Evolutionary conservation across 2,329 filamentous ascomycete species (phyloP).

Genomic region (Ceratocystiopsis sp.): DNA sequence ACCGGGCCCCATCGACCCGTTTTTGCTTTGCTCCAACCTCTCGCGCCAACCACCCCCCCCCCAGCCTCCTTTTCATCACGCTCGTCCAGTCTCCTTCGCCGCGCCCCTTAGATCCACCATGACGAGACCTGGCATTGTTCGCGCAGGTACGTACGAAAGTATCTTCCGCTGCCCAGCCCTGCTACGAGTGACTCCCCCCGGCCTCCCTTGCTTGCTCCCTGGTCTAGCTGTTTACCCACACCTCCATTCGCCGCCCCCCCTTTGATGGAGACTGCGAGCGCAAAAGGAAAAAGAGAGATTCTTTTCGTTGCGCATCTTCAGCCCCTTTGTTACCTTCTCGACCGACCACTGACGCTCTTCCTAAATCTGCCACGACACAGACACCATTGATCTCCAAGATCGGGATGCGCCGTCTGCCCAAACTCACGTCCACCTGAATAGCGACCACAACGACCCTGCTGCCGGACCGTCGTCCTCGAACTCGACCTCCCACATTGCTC

Average conservation of each 20-base stretch:
- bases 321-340: slow-evolving; percentile 8
- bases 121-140: slow-evolving; percentile 42
- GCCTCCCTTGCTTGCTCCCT: slow-evolving; percentile 2
- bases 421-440: slow-evolving; percentile 47
- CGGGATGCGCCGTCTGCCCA: slow-evolving; percentile 67
- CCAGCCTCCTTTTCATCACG: neutral
- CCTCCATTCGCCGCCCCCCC: slow-evolving; percentile 3
- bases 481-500: slow-evolving; percentile 30
- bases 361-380: slow-evolving; percentile 26
- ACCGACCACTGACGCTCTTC: neutral
- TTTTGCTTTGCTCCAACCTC: slow-evolving; percentile 1
- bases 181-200: slow-evolving; percentile 3
- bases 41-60: slow-evolving; percentile 1
- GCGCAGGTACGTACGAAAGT: slow-evolving; percentile 33
- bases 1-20: no score
- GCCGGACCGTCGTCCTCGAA: slow-evolving; percentile 19
- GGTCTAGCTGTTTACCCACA: slow-evolving; percentile 5
- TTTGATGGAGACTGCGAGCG: neutral
- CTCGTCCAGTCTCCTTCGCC: no score
- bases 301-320: slow-evolving; percentile 6
- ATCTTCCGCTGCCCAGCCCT: slow-evolving; percentile 9
- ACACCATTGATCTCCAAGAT: slow-evolving; percentile 90
- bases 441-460: slow-evolving; percentile 27
- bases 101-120: slow-evolving; percentile 19
- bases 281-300: slow-evolving; percentile 1